Percentiles rank a stretch among this genome's conserved stretches.
Evolutionary conservation across 805 yeast genomes (phyloP).

Genomic region (Vanderwaltozyma polyspora): DNA sequence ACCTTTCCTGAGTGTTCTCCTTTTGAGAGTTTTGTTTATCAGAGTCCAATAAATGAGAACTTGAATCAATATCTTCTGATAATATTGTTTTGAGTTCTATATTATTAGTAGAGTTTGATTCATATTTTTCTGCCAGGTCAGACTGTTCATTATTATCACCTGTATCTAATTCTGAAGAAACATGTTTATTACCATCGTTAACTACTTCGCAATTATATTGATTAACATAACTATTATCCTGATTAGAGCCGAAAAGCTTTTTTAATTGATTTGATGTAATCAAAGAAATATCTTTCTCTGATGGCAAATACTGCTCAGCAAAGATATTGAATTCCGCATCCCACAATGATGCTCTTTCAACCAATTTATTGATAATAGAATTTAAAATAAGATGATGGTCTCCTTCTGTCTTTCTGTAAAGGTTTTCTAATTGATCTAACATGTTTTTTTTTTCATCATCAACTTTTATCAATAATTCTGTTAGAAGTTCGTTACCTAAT

Average conservation of each 20-base stretch:
- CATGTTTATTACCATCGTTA: no score
- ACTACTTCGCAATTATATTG: not conserved
- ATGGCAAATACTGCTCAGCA: conserved; percentile 69
- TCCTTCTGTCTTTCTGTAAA: conserved; percentile 46
- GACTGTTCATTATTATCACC: not conserved
- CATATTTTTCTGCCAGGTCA: not conserved
- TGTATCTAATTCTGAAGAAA: not conserved
- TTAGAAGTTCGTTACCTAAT: conserved; percentile 52
- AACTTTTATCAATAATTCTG: conserved; percentile 44
- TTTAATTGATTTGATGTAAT: conserved; percentile 82
- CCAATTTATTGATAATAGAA: conserved; percentile 54
- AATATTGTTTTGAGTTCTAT: not conserved
- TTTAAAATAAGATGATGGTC: conserved; percentile 65
- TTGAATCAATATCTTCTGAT: no score
- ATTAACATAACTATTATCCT: no score
- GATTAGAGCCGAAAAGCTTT: conserved; percentile 39
- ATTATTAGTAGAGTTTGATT: not conserved
- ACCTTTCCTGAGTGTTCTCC: not conserved
- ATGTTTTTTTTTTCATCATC: conserved; percentile 40
- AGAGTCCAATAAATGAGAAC: not conserved
- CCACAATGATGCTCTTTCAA: conserved; percentile 79
- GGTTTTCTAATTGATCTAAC: conserved; percentile 33
- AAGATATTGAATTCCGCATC: conserved; percentile 72
- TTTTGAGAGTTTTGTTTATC: not conserved
- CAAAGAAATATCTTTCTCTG: conserved; percentile 84